Evolutionary conservation across 192 early-diverging fungal species (phyloP).

Genomic region (Coemansia sp.): DNA sequence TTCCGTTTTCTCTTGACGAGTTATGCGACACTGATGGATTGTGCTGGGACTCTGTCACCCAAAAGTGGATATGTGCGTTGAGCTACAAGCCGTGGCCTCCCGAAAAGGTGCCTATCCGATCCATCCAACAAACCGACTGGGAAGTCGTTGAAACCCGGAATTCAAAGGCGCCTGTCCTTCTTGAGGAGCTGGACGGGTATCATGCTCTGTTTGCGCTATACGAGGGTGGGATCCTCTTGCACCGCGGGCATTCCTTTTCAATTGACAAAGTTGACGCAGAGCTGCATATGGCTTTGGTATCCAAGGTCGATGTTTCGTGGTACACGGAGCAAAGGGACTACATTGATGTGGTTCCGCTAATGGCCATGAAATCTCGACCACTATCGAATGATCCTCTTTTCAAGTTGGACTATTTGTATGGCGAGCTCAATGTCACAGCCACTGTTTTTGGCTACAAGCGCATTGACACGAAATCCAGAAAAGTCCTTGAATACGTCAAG

Average conservation of each 20-base stretch:
- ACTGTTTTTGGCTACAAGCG: constrained; percentile 42
- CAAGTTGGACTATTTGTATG: constrained; percentile 1
- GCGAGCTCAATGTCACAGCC: constrained; percentile 9
- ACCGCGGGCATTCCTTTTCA: constrained; percentile 26
- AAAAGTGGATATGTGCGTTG: constrained; percentile 19
- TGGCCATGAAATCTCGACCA: neutral
- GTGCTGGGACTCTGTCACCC: constrained; percentile 15
- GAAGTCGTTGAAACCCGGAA: constrained; percentile 11
- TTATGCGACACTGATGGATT: neutral
- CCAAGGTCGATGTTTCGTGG: constrained; percentile 27
- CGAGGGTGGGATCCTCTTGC: constrained; percentile 42
- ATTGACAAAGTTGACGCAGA: constrained; percentile 30
- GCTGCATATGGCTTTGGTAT: constrained; percentile 17
- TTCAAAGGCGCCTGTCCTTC: constrained; percentile 1
- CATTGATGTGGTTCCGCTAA: neutral
- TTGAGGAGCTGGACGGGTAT: constrained; percentile 42
- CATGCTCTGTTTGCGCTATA: constrained; percentile 42
- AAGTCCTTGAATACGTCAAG: constrained; percentile 23
- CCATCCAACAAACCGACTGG: constrained; percentile 12
- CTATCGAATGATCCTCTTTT: neutral
- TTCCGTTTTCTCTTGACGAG: constrained; percentile 8
- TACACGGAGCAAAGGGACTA: constrained; percentile 19
- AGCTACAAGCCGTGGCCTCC: constrained; percentile 41
- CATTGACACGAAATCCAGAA: constrained; percentile 23
- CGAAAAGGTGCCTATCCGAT: constrained; percentile 31